Conservation (phyloP, 441 rosid genomes). For the Macaranga tanarius region DNA sequence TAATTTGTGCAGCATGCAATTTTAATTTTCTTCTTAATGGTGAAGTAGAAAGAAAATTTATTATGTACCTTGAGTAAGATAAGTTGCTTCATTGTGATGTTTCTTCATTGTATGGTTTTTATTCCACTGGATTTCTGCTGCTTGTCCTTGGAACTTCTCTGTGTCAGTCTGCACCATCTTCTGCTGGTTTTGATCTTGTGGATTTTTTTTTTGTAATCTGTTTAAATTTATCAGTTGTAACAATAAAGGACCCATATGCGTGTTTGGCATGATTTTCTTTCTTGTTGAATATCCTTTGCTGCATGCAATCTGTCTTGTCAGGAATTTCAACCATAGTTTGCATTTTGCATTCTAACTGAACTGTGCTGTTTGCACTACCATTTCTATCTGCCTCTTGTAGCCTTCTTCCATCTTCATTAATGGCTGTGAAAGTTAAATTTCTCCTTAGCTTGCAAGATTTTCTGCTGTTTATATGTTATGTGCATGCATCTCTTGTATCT, state of each 20-base stretch:
- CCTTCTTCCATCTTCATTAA: background rate
- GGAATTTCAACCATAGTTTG: background rate
- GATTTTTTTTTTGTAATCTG: background rate
- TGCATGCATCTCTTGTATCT: too few species aligned
- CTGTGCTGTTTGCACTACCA: background rate
- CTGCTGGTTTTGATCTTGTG: background rate
- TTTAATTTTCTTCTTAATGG: background rate
- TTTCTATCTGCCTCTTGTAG: background rate
- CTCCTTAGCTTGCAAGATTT: background rate
- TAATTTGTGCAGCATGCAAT: background rate
- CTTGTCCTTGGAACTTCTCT: background rate
- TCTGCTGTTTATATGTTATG: background rate
- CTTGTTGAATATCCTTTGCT: background rate
- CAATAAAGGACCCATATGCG: background rate
- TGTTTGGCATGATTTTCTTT: background rate
- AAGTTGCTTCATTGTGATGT: background rate
- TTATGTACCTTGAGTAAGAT: background rate
- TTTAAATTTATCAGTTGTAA: background rate
- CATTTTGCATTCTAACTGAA: too few species aligned
- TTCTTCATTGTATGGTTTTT: background rate
- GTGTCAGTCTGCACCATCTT: background rate
- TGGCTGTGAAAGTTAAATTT: background rate
- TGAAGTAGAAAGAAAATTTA: background rate
- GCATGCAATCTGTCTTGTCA: background rate
- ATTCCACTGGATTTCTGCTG: slow-evolving; percentile 2